These are phyloP conservation scores for Graphiopsis chlorocephala DNA, from an alignment of 2,329 filamentous ascomycete species.

Conservation along the genomic window DNA sequence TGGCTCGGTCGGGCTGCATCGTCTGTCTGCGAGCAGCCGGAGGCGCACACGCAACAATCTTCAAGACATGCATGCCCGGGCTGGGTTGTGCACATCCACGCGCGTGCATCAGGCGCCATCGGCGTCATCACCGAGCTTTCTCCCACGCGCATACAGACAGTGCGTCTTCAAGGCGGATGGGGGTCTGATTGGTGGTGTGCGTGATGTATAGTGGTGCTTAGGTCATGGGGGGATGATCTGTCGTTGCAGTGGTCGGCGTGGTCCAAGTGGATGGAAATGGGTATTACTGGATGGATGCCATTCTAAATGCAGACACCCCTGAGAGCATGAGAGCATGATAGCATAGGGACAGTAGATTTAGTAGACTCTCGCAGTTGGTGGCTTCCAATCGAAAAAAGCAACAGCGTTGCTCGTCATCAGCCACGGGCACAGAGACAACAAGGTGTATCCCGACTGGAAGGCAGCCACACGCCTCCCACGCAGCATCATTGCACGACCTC, in stretches of 20 bases:
- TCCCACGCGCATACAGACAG: neutral
- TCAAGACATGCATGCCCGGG: slow-evolving; percentile 8
- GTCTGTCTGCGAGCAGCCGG: neutral
- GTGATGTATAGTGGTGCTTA: neutral
- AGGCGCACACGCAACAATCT: neutral
- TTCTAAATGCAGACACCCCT: neutral
- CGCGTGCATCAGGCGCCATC: neutral
- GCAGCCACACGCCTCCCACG: neutral
- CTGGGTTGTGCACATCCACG: neutral
- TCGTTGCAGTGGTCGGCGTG: neutral
- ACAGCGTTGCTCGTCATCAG: neutral
- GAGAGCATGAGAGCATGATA: neutral
- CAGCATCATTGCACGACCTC: neutral
- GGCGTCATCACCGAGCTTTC: neutral
- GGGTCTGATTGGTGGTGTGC: neutral
- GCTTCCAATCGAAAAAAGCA: neutral
- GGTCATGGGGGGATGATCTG: neutral
- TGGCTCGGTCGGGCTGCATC: neutral
- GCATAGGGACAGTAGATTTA: too few relatives aligned
- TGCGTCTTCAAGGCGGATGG: neutral
- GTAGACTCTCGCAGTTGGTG: neutral
- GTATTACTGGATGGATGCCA: neutral
- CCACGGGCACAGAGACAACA: neutral
- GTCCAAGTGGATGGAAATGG: neutral
- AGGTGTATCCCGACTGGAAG: neutral